Percentiles rank a stretch among this genome's conserved stretches.
Conservation (phyloP, 768 basidiomycete genomes). For the Xerocomellus intermedius region DNA sequence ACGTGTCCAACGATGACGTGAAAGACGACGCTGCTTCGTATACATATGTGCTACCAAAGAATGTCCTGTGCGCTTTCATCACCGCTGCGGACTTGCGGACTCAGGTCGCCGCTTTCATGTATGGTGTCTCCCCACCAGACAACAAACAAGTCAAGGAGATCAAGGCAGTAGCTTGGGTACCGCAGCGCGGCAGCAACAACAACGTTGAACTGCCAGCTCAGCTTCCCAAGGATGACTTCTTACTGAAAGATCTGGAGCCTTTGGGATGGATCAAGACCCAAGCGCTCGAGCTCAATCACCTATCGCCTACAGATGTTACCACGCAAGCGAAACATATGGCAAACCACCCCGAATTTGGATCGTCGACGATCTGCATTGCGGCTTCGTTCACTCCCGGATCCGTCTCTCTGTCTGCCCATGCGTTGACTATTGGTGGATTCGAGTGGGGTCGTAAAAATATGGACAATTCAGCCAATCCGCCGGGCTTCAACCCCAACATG, state of each 20-base stretch:
- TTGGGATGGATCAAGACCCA: slow-evolving; percentile 98
- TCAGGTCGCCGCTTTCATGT: slow-evolving; percentile 92
- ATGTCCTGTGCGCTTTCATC: slow-evolving; percentile 91
- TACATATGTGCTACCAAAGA: slow-evolving; percentile 97
- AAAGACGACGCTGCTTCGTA: slow-evolving; percentile 95
- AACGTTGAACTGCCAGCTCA: slow-evolving; percentile 87
- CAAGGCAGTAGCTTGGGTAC: slow-evolving; percentile 97
- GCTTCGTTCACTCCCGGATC: slow-evolving; percentile 98
- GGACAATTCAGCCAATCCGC: slow-evolving; percentile 80
- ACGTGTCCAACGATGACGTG: slow-evolving; percentile 98
- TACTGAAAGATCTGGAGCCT: slow-evolving; percentile 93
- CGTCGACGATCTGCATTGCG: slow-evolving; percentile 90
- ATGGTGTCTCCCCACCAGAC: slow-evolving; percentile 89
- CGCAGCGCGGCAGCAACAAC: slow-evolving; percentile 95
- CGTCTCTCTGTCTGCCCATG: slow-evolving; percentile 92
- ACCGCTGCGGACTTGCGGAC: slow-evolving; percentile 92
- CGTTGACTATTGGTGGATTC: slow-evolving; percentile 86
- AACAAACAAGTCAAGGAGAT: slow-evolving; percentile 99
- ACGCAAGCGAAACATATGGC: slow-evolving; percentile 97
- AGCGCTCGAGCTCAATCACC: slow-evolving; percentile 85
- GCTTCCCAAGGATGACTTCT: slow-evolving; percentile 91
- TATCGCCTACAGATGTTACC: slow-evolving; percentile 90
- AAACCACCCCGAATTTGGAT: slow-evolving; percentile 92
- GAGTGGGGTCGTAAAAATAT: slow-evolving; percentile 97
- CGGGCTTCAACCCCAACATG: slow-evolving; percentile 98